These are phyloP conservation scores for Beauveria medogensis DNA, from an alignment of 2,329 filamentous ascomycete genomes.

Conservation along the genomic window DNA sequence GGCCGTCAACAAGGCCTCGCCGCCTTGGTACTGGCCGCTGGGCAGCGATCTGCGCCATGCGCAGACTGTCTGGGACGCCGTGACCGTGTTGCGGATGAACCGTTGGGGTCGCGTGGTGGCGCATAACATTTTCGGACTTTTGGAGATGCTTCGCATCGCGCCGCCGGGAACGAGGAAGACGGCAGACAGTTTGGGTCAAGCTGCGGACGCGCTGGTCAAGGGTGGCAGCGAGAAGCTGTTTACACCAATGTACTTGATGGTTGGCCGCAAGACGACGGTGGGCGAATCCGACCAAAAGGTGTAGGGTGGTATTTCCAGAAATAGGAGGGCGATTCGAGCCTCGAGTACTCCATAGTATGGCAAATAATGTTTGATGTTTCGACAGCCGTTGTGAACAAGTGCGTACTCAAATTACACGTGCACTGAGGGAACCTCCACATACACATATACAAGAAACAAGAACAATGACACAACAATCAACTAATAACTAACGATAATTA, in stretches of 20 bases:
- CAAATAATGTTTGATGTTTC: too few species aligned
- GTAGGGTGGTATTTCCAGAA: too few species aligned
- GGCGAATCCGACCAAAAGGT: too few species aligned
- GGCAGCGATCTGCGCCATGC: constrained; percentile 80
- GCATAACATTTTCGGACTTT: constrained; percentile 66
- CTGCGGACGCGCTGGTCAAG: constrained; percentile 77
- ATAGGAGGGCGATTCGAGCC: too few species aligned
- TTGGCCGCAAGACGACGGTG: constrained; percentile 67
- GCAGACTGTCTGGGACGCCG: constrained; percentile 68
- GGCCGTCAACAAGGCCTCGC: constrained; percentile 62
- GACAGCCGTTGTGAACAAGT: too few species aligned
- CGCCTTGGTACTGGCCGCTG: constrained; percentile 92
- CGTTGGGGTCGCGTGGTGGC: constrained; percentile 67
- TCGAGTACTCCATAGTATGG: too few species aligned
- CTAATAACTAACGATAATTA: too few species aligned
- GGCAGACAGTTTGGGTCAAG: constrained; percentile 77
- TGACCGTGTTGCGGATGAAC: constrained; percentile 84
- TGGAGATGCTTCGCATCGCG: constrained; percentile 69
- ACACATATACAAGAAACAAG: too few species aligned
- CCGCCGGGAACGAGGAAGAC: constrained; percentile 87
- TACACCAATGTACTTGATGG: constrained; percentile 97
- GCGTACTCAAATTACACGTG: too few species aligned
- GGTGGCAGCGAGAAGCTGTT: constrained; percentile 88
- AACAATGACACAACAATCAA: too few species aligned
- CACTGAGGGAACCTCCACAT: too few species aligned